phyloP scores from a whole-genome alignment of 2,329 filamentous ascomycete genomes.

The Chaetomium globosum region DNA sequence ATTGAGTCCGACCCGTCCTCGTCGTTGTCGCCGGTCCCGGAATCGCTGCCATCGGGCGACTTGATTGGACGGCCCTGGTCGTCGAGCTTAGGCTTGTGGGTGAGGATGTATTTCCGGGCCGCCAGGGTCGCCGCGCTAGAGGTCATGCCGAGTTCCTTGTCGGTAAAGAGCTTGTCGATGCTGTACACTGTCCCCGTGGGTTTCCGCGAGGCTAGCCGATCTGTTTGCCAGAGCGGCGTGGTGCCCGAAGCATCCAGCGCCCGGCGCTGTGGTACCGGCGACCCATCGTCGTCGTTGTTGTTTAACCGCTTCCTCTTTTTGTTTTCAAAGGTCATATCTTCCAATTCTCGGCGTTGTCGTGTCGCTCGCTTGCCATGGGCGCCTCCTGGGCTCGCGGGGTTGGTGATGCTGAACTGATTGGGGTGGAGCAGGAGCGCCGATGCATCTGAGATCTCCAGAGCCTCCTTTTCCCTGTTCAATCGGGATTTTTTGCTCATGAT shows the following conservation, averaged over 20 bases:
- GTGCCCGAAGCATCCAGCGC: constrained; percentile 59
- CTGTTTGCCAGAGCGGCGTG: constrained; percentile 65
- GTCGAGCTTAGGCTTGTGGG: constrained; percentile 56
- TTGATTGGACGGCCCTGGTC: constrained; percentile 54
- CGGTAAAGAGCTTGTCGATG: constrained; percentile 70
- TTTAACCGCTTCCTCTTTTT: constrained; percentile 66
- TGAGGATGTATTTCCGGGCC: constrained; percentile 63
- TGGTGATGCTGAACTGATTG: constrained; percentile 67
- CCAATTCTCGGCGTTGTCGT: constrained; percentile 61
- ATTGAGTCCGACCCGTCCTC: constrained; percentile 52
- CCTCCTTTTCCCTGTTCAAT: constrained; percentile 67
- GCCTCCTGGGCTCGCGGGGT: constrained; percentile 65
- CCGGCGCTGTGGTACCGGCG: constrained; percentile 60
- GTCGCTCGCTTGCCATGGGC: constrained; percentile 66
- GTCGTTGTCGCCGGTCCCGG: constrained; percentile 55
- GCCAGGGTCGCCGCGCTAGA: constrained; percentile 66
- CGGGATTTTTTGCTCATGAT: constrained; percentile 67
- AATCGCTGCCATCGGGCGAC: constrained; percentile 58
- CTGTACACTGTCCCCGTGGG: constrained; percentile 64
- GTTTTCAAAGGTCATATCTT: constrained; percentile 59
- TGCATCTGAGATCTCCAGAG: constrained; percentile 67
- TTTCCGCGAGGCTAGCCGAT: constrained; percentile 58
- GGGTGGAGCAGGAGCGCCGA: constrained; percentile 67
- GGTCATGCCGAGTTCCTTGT: constrained; percentile 68
- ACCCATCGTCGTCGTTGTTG: constrained; percentile 63